Conservation (phyloP, 495 filamentous ascomycete genomes). For the Xylaria scruposa region DNA sequence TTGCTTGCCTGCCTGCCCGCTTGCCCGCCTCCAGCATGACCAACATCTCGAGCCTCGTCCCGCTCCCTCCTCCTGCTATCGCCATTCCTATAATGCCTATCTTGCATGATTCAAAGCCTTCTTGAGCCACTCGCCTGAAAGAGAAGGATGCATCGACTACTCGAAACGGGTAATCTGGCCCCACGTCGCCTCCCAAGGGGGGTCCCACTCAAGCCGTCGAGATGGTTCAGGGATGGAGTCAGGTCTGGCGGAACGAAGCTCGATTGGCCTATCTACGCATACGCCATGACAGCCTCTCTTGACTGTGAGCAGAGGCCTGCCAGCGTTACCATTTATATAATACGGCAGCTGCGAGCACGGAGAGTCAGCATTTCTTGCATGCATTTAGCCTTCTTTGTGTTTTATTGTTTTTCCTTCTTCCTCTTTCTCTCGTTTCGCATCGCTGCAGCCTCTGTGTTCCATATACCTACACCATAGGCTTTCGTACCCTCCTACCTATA, state of each 20-base stretch:
- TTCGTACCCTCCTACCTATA: not conserved
- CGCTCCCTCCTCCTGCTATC: conserved; percentile 14
- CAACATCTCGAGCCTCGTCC: conserved; percentile 25
- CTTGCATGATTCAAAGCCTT: conserved; percentile 27
- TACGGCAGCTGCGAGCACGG: not conserved
- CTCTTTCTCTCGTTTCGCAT: not conserved
- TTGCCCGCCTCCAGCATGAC: conserved; percentile 15
- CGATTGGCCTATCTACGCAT: conserved; percentile 18
- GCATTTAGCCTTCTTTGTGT: not conserved
- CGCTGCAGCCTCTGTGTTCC: not conserved
- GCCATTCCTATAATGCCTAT: conserved; percentile 26
- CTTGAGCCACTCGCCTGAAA: conserved; percentile 21
- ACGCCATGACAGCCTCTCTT: conserved; percentile 26
- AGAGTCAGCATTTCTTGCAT: conserved; percentile 8
- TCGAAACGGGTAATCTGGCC: conserved; percentile 10
- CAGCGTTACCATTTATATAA: conserved; percentile 4
- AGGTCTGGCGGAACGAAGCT: conserved; percentile 23
- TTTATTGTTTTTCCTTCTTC: not conserved
- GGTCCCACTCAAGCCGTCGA: conserved; percentile 22
- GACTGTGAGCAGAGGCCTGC: not conserved
- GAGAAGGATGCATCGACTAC: not conserved
- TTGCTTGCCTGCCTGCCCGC: not conserved
- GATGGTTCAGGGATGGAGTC: conserved; percentile 27
- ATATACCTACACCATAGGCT: not conserved
- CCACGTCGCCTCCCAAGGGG: conserved; percentile 14